Evolutionary conservation across 805 yeast genomes (phyloP), one percentile per base, ranked within the genome.

Genomic region (Starmerella potacharoeniae): DNA sequence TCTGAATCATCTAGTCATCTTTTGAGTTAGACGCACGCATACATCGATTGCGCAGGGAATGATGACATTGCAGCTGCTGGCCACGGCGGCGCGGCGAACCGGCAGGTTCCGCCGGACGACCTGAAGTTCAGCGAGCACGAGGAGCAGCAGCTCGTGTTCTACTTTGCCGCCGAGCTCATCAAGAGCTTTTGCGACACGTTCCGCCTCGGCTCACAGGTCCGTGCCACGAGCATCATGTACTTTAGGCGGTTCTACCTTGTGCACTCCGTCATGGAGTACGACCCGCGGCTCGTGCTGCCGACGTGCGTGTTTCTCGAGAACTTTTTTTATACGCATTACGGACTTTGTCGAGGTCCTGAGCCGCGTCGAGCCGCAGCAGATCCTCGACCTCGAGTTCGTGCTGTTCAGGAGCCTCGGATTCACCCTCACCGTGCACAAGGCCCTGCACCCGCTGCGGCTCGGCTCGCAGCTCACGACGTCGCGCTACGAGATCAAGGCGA

Each of bases 221-320:
- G 82, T 64, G 79, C 96, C 10, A 88, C 97, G 0, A 95, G 97
- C 0, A 77, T 89, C 6, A 75, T 87, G 7, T 93, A 84, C 65
- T 79, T 93, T 66, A 80, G 82, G 65, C 81, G 83, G 65, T 93
- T 93, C 68, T 93, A 83, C 67, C 73, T 93, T 40, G 76, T 76
- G 29, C 81, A 89, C 66, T 82, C 91, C 31, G 91, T 86, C 31
- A 82, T 89, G 88, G 89, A 88, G 60, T 80, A 78, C 63, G 93
- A 87, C 64, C 98, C 98, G 10, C 86, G 86, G 64, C 78, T 81
- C 56, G 76, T 93, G 17, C 75, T 93, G 70, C 72, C 81, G 53
- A 84, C 95, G 1, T 84, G 95, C 59, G 77, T 93, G 11, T 93
- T 89, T 67, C 72, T 93, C 36, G 98, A 93, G 65, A 91, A 93